Evolutionary conservation across 2,329 filamentous ascomycete genomes (phyloP), one percentile per base, ranked within the genome.

Genomic region (Hysterium pulicare): DNA sequence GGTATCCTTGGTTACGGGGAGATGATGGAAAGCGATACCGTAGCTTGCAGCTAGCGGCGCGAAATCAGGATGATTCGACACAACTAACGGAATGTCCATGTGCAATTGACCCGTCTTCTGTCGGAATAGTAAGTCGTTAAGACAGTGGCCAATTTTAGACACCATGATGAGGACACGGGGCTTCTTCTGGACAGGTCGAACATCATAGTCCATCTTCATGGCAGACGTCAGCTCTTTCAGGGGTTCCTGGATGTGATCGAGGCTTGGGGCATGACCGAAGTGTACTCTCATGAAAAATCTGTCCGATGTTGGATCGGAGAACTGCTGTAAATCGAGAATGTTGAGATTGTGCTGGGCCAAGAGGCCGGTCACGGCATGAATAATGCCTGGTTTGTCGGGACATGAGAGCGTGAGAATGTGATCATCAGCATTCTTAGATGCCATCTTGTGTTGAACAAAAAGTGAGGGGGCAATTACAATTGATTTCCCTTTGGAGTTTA

Each of bases 251-350:
- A 74, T 44, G 45, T 30, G 46, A 62, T 53, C 64, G 5, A 73
- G 68, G 28, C 74, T 65, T 5, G 65, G 51, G 3, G 73, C 74
- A 46, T 84, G 79, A 8, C 81, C 84, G 28, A 91, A 91, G 67
- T 90, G 87, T 55, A 91, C 86, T 62, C 87, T 81, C 87, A 93
- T 91, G 72, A 93, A 93, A 74, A 93, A 93, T 44, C 78, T 84
- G 62, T 86, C 72, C 16, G 83, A 86, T 19, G 74, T 78, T 20
- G 82, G 80, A 68, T 91, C 87, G 32, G 82, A 86, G 74, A 88
- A 93, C 70, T 93, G 87, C 70, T 90, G 87, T 50, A 90, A 79
- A 69, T 93, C 86, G 50, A 91, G 74, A 62, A 93, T 87, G 69
- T 90, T 93, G 70, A 90, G 77, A 57, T 81, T 78, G 66, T 87